A percentile compares a stretch with the other conserved stretches of the same genome.
Evolutionary conservation across 2,329 filamentous ascomycete species (phyloP).

Genomic region (Aspergillus tubingensis): DNA sequence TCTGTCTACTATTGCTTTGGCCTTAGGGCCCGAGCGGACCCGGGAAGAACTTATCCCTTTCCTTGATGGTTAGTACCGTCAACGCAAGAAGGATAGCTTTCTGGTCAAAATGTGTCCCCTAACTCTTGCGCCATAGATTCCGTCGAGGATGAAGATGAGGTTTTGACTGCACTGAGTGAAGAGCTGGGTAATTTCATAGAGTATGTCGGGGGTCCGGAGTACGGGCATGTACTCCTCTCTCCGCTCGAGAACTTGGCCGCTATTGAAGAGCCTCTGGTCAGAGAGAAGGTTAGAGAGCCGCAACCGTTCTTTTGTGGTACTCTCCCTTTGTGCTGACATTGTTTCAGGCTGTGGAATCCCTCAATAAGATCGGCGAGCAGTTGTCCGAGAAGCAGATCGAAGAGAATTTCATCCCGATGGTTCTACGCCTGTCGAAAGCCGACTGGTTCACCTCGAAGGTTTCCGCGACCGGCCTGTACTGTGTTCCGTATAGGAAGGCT

Average conservation of each 20-base stretch:
- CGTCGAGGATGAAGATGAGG: conserved; percentile 98
- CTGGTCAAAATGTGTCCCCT: conserved; percentile 15
- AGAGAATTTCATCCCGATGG: conserved; percentile 95
- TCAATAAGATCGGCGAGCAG: conserved; percentile 98
- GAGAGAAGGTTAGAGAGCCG: conserved; percentile 76
- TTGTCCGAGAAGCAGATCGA: conserved; percentile 91
- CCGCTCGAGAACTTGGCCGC: conserved; percentile 96
- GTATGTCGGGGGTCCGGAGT: conserved; percentile 92
- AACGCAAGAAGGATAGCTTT: conserved; percentile 9
- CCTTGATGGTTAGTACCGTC: conserved; percentile 77
- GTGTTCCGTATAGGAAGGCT: conserved; percentile 88
- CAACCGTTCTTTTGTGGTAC: not conserved
- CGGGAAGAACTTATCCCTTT: conserved; percentile 98
- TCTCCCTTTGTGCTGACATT: conserved; percentile 9
- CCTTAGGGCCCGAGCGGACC: conserved; percentile 91
- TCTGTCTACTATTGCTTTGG: conserved; percentile 95
- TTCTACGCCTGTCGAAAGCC: conserved; percentile 93
- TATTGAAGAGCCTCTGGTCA: conserved; percentile 95
- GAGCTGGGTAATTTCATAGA: conserved; percentile 96
- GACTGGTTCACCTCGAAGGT: conserved; percentile 99
- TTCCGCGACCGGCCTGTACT: conserved; percentile 94
- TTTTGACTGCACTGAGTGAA: conserved; percentile 93
- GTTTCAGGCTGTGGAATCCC: conserved; percentile 86
- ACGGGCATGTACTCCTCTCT: conserved; percentile 92
- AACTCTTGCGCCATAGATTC: conserved; percentile 68